Percentiles rank a stretch among this genome's conserved stretches.
Evolutionary conservation across 352 stramenopile genomes (phyloP).

Genomic region (Thraustochytrium striatum): DNA sequence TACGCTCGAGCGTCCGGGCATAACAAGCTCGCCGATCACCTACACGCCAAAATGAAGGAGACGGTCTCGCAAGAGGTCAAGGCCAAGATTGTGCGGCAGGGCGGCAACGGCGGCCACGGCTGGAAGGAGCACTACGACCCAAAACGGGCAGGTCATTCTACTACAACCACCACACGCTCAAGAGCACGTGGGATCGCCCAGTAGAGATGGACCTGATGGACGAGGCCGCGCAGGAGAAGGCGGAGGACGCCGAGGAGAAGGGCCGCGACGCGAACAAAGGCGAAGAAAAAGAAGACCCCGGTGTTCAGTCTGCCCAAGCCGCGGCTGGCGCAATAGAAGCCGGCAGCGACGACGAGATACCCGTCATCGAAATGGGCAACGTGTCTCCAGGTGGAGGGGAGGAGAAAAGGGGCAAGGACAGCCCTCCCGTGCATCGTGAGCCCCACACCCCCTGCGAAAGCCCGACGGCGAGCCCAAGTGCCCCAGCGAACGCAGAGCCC

Average conservation of each 20-base stretch:
- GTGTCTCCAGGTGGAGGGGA: no score
- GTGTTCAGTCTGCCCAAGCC: no score
- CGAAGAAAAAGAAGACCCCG: no score
- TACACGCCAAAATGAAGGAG: background rate
- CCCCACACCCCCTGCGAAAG: background rate
- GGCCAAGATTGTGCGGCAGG: background rate
- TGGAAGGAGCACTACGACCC: constrained; percentile 3
- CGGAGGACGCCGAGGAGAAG: background rate
- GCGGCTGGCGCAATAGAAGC: no score
- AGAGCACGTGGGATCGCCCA: constrained; percentile 35
- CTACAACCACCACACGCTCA: background rate
- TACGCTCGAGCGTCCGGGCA: constrained; percentile 28
- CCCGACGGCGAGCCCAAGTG: background rate
- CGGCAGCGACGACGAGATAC: no score
- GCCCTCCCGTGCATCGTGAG: no score
- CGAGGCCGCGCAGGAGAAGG: background rate
- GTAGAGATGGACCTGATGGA: background rate
- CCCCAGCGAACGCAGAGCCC: background rate
- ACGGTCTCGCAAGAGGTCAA: background rate
- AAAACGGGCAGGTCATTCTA: background rate
- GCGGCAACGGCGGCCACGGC: background rate
- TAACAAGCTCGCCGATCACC: constrained; percentile 7
- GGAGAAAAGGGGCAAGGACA: no score
- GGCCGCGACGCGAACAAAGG: no score
- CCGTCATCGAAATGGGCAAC: no score